phyloP scores from a whole-genome alignment of 1,284 basidiomycete genomes.

The Phlebopus sp. region DNA sequence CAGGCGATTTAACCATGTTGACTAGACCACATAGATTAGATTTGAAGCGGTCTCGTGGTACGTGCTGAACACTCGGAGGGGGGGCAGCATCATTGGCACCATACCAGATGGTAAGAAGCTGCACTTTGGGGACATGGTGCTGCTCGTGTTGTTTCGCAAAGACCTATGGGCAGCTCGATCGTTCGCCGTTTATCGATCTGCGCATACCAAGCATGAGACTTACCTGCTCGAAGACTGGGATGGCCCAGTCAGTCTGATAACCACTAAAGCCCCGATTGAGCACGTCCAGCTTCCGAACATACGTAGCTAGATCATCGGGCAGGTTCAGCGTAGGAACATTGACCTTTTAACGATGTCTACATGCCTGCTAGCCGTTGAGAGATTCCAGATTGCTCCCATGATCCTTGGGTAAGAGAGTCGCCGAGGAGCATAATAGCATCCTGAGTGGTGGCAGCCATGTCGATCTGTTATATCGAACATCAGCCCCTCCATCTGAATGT shows the following conservation, averaged over 20 bases:
- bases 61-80: constrained; percentile 58
- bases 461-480: background rate
- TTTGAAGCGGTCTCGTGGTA: constrained; percentile 67
- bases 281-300: constrained; percentile 77
- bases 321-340: constrained; percentile 4
- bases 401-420: constrained; percentile 71
- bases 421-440: constrained; percentile 73
- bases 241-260: constrained; percentile 83
- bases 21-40: constrained; percentile 66
- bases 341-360: constrained; percentile 39
- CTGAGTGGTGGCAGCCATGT: constrained; percentile 56
- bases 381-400: constrained; percentile 58
- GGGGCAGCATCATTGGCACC: constrained; percentile 83
- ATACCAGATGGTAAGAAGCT: constrained; percentile 82
- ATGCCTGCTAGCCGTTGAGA: constrained; percentile 52
- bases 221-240: constrained; percentile 77
- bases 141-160: constrained; percentile 54
- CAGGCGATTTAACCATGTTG: constrained; percentile 54
- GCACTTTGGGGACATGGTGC: constrained; percentile 55
- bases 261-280: constrained; percentile 79
- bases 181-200: background rate
- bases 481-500: too few species aligned
- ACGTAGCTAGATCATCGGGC: constrained; percentile 50
- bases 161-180: constrained; percentile 35
- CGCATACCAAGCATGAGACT: constrained; percentile 9